These are phyloP conservation scores for Huntiella bhutanensis DNA, from an alignment of 2,329 filamentous ascomycete genomes.

Conservation along the genomic window DNA sequence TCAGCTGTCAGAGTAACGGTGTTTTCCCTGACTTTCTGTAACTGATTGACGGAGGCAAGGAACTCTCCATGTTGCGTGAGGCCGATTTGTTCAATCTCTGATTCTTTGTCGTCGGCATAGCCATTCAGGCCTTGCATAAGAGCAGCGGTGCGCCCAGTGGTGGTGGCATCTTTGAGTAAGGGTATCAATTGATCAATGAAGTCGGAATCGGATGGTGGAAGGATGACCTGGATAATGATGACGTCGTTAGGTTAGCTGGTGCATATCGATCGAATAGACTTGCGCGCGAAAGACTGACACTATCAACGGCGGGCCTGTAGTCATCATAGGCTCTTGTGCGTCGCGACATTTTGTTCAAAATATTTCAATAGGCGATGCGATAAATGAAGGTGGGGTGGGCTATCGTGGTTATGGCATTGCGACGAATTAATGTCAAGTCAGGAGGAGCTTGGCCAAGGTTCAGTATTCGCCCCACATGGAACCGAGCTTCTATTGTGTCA, in stretches of 20 bases:
- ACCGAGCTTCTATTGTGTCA: too few relatives aligned
- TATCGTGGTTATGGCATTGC: too few relatives aligned
- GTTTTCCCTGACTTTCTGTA: slow-evolving; percentile 80
- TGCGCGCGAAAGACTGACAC: slow-evolving; percentile 18
- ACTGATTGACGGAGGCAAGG: slow-evolving; percentile 75
- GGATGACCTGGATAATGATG: slow-evolving; percentile 49
- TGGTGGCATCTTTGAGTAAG: slow-evolving; percentile 74
- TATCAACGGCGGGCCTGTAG: slow-evolving; percentile 27
- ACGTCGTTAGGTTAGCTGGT: neutral
- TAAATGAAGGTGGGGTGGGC: too few relatives aligned
- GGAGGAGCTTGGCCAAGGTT: too few relatives aligned
- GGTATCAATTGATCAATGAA: slow-evolving; percentile 93
- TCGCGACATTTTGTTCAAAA: slow-evolving; percentile 14
- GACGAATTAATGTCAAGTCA: too few relatives aligned
- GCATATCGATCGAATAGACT: neutral
- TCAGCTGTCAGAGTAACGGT: slow-evolving; percentile 78
- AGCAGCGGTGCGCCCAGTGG: slow-evolving; percentile 25
- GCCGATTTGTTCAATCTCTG: slow-evolving; percentile 85
- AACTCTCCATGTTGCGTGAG: slow-evolving; percentile 96
- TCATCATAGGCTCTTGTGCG: slow-evolving; percentile 28
- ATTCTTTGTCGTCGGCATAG: slow-evolving; percentile 72
- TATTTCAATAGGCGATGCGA: neutral
- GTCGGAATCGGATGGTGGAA: slow-evolving; percentile 77
- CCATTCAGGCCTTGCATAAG: slow-evolving; percentile 21
- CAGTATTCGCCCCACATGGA: too few relatives aligned